A percentile compares a stretch with the other conserved stretches of the same genome.
phyloP scores from a whole-genome alignment of 108 stramenopile species.

The Licmophora abbreviata region DNA sequence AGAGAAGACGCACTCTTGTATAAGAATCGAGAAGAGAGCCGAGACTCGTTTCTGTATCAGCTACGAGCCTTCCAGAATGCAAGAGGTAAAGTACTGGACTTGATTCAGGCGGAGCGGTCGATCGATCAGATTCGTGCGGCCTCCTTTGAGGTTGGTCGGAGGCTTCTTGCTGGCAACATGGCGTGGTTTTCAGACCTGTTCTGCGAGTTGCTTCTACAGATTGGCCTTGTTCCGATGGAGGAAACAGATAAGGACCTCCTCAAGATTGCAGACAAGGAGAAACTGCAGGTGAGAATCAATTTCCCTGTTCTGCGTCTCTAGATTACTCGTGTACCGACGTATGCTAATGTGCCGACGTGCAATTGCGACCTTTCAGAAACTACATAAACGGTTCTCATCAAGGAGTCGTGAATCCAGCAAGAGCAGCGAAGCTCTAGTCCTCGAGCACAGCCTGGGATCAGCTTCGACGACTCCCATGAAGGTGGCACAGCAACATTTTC shows the following conservation, averaged over 20 bases:
- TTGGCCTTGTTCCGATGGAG: constrained; percentile 60
- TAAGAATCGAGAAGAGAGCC: constrained; percentile 66
- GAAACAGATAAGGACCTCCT: constrained; percentile 77
- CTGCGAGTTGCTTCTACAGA: constrained; percentile 66
- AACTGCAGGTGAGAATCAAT: constrained; percentile 31
- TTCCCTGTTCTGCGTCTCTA: not conserved
- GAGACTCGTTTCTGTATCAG: constrained; percentile 69
- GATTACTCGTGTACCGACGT: not conserved
- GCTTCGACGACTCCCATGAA: constrained; percentile 7
- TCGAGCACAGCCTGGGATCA: constrained; percentile 17
- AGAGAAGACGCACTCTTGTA: constrained; percentile 37
- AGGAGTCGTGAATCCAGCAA: constrained; percentile 21
- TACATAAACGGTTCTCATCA: constrained; percentile 65
- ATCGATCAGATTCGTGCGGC: constrained; percentile 27
- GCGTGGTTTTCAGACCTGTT: constrained; percentile 75
- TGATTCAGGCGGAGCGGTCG: constrained; percentile 25
- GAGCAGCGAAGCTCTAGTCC: constrained; percentile 32
- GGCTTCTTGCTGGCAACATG: constrained; percentile 36
- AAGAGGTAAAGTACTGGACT: constrained; percentile 46
- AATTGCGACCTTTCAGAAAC: constrained; percentile 25
- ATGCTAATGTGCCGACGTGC: not conserved
- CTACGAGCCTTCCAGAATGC: constrained; percentile 61
- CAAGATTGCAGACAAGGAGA: constrained; percentile 52
- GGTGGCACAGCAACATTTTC: constrained; percentile 48
- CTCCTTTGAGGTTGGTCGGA: constrained; percentile 36